Percentiles rank a stretch among this genome's conserved stretches.
These are phyloP conservation scores for Detonula confervacea DNA, from an alignment of 352 stramenopile species.

Conservation along the genomic window DNA sequence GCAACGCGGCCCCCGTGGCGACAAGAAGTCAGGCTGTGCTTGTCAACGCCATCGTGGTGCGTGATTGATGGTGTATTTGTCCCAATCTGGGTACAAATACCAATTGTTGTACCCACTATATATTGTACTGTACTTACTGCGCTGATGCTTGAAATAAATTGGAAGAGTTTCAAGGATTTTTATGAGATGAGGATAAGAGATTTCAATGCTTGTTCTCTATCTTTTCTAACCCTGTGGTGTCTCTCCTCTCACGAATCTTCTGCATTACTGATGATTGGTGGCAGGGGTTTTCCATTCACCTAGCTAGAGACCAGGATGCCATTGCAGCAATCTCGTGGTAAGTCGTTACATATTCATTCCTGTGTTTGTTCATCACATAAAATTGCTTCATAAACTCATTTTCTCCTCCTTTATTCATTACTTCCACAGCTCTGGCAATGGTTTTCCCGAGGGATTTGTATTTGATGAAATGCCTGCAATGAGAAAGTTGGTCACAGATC, in stretches of 20 bases:
- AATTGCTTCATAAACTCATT: too few species aligned
- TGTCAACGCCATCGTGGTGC: slow-evolving; percentile 17
- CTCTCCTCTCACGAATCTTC: too few species aligned
- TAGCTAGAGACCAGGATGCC: slow-evolving; percentile 10
- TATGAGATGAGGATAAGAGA: too few species aligned
- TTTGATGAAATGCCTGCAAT: slow-evolving; percentile 41
- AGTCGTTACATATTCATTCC: background rate
- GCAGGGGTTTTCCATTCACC: slow-evolving; percentile 26
- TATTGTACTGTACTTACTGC: background rate
- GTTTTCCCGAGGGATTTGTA: slow-evolving; percentile 4
- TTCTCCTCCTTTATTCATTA: background rate
- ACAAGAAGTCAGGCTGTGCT: slow-evolving; percentile 18
- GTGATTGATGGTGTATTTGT: slow-evolving; percentile 1
- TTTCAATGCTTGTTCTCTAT: too few species aligned
- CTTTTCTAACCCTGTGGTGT: too few species aligned
- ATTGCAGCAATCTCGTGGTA: background rate
- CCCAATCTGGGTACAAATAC: slow-evolving; percentile 11
- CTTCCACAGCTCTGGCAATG: slow-evolving; percentile 7
- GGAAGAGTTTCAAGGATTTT: too few species aligned
- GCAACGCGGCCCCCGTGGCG: slow-evolving; percentile 4
- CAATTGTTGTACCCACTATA: slow-evolving; percentile 2
- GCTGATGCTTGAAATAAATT: too few species aligned
- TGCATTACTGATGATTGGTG: too few species aligned
- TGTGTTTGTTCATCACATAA: background rate
- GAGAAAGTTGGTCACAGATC: slow-evolving; percentile 29